Conservation (phyloP, 1,284 basidiomycete species). For the Malassezia arunalokei region DNA sequence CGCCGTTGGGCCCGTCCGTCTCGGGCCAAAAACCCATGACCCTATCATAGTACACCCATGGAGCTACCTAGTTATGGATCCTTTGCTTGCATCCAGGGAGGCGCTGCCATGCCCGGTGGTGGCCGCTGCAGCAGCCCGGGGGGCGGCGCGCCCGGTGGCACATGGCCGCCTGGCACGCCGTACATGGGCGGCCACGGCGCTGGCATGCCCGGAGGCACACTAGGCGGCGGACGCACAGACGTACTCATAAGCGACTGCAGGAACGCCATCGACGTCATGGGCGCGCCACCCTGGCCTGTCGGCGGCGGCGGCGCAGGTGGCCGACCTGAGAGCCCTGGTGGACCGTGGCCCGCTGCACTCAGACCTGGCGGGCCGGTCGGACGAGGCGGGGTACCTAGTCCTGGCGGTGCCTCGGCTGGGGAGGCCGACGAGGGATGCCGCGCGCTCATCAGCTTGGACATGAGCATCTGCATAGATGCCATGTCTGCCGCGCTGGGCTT, state of each 20-base stretch:
- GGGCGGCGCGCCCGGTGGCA: background rate
- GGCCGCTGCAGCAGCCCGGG: background rate
- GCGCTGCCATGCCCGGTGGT: background rate
- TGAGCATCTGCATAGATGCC: slow-evolving; percentile 44
- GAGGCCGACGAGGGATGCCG: background rate
- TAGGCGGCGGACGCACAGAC: background rate
- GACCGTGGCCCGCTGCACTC: background rate
- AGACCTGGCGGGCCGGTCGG: background rate
- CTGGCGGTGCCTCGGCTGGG: background rate
- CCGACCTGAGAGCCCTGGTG: background rate
- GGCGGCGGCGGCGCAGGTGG: background rate
- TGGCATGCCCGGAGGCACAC: background rate
- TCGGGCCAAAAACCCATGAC: background rate
- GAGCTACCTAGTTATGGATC: too few relatives aligned
- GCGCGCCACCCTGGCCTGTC: background rate
- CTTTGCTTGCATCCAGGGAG: background rate
- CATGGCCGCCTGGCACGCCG: background rate
- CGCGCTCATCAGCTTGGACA: slow-evolving; percentile 35
- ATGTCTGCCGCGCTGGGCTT: slow-evolving; percentile 32
- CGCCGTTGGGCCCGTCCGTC: background rate
- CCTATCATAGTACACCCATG: too few relatives aligned
- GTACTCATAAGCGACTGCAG: slow-evolving; percentile 2
- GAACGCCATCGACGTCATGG: background rate
- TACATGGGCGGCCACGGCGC: background rate
- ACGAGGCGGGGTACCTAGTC: background rate